These are phyloP conservation scores for Trypanosoma grayi DNA, from an alignment of 208 protist species.

Conservation along the genomic window DNA sequence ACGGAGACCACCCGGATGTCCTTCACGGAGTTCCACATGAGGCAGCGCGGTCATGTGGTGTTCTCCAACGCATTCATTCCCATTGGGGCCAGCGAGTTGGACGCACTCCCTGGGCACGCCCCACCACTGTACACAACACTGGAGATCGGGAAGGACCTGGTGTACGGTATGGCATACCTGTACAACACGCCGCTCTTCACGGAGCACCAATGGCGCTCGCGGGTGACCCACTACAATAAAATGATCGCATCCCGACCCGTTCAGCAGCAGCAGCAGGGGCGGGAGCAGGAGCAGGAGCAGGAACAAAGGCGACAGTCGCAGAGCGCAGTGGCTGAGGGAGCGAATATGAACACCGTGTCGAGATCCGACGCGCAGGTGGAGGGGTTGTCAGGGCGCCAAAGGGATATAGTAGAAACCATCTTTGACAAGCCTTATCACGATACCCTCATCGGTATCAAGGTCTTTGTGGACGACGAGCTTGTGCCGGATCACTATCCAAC, in stretches of 20 bases:
- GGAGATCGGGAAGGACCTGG: conserved; percentile 51
- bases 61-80: conserved; percentile 56
- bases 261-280: background rate
- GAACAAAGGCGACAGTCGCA: background rate
- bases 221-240: conserved; percentile 46
- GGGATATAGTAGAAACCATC: conserved; percentile 35
- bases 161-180: conserved; percentile 78
- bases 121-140: conserved; percentile 32
- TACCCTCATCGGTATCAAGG: conserved; percentile 56
- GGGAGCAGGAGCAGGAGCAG: background rate
- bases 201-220: conserved; percentile 69
- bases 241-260: conserved; percentile 21
- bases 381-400: too few relatives aligned
- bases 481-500: conserved; percentile 64
- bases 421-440: conserved; percentile 60
- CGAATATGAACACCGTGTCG: too few relatives aligned
- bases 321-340: background rate
- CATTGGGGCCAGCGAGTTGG: conserved; percentile 34
- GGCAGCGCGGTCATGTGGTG: conserved; percentile 49
- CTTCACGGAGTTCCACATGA: conserved; percentile 51
- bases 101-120: conserved; percentile 31
- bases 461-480: conserved; percentile 64
- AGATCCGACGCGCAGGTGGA: background rate
- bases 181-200: conserved; percentile 64
- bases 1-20: conserved; percentile 26